Conservation (phyloP, 441 rosid species). For the Populus hybrid region DNA sequence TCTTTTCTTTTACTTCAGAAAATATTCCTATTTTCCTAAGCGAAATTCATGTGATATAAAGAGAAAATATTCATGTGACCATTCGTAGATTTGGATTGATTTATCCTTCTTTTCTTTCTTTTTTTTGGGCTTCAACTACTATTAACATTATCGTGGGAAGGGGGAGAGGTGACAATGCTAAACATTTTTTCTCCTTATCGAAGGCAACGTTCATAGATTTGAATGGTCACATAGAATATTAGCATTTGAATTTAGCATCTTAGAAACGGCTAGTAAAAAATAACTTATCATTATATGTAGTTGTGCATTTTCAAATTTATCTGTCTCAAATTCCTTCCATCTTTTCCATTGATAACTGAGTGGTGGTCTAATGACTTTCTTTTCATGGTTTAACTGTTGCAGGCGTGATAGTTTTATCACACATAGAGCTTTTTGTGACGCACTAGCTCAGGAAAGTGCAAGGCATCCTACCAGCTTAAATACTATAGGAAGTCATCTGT, state of each 20-base stretch:
- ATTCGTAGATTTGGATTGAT: neutral
- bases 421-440: constrained; percentile 82
- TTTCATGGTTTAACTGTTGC: constrained; percentile 16
- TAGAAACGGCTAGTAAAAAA: neutral
- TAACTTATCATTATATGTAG: neutral
- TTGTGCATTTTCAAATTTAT: neutral
- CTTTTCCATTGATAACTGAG: neutral
- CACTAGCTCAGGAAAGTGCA: constrained; percentile 69
- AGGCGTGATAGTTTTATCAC: constrained; percentile 89
- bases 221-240: neutral
- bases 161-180: neutral
- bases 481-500: constrained; percentile 47
- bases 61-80: neutral
- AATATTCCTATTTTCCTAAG: neutral
- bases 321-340: neutral
- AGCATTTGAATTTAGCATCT: neutral
- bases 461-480: constrained; percentile 58
- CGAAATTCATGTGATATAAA: neutral
- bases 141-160: neutral
- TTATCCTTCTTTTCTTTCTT: constrained; percentile 8
- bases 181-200: neutral
- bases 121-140: neutral
- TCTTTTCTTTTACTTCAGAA: neutral
- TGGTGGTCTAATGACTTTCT: neutral
- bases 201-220: neutral